Percentiles rank a stretch among this genome's conserved stretches.
Evolutionary conservation across 371 early-diverging fungal genomes (phyloP).

Genomic region (Paraphysoderma sedebokerense): DNA sequence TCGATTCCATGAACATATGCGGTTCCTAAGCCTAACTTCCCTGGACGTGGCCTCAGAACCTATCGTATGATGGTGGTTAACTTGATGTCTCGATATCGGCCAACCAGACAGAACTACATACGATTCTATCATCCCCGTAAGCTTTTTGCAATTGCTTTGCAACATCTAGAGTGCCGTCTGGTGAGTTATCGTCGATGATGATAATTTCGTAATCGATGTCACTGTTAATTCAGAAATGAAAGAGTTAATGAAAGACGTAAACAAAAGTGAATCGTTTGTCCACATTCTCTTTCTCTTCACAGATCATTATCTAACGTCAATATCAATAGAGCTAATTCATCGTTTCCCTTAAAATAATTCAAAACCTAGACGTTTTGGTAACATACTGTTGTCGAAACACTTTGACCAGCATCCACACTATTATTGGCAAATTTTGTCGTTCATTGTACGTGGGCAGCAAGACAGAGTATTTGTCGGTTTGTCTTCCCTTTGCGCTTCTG

Average conservation of each 20-base stretch:
- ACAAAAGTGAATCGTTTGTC: background rate
- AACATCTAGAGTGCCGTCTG: constrained; percentile 94
- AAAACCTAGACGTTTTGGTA: background rate
- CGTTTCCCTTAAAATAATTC: background rate
- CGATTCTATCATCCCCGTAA: constrained; percentile 78
- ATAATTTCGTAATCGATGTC: constrained; percentile 87
- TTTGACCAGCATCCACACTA: constrained; percentile 76
- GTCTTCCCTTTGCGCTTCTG: background rate
- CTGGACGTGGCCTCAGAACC: constrained; percentile 76
- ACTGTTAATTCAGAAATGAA: constrained; percentile 4
- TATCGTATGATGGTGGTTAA: constrained; percentile 7
- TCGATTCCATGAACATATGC: constrained; percentile 95
- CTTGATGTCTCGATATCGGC: too few relatives aligned
- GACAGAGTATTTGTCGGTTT: constrained; percentile 50
- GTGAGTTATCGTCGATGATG: constrained; percentile 95
- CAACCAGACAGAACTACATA: constrained; percentile 16
- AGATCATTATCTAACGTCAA: background rate
- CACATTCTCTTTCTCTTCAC: background rate
- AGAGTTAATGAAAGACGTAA: background rate
- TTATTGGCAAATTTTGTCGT: constrained; percentile 87
- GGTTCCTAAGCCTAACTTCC: constrained; percentile 93
- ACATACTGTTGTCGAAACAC: constrained; percentile 61
- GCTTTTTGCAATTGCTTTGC: constrained; percentile 69
- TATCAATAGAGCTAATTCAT: background rate
- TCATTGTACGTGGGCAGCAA: constrained; percentile 98